A percentile compares a stretch with the other conserved stretches of the same genome.
phyloP scores from a whole-genome alignment of 108 stramenopile genomes.

The Phaeodactylum tricornutum region DNA sequence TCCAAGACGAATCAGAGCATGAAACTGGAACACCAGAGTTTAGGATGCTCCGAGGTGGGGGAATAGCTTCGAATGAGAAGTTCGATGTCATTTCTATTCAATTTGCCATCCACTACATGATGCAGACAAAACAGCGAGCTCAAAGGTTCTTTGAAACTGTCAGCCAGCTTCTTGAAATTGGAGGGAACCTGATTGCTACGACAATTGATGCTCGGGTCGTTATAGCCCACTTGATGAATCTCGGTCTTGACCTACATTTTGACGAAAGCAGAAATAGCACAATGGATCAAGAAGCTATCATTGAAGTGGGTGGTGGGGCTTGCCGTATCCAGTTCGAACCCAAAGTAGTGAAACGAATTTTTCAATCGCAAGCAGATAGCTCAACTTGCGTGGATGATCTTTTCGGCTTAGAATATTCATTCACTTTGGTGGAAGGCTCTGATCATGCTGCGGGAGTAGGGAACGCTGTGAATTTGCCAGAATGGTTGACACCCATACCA shows the following conservation, averaged over 20 bases:
- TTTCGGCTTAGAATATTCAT: slow-evolving; percentile 82
- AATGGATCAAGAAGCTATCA: slow-evolving; percentile 13
- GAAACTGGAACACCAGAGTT: slow-evolving; percentile 58
- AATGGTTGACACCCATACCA: slow-evolving; percentile 80
- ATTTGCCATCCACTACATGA: slow-evolving; percentile 99
- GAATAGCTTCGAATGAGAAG: slow-evolving; percentile 40
- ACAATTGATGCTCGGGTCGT: slow-evolving; percentile 91
- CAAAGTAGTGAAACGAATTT: slow-evolving; percentile 40
- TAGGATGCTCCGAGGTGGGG: slow-evolving; percentile 46
- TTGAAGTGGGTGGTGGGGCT: slow-evolving; percentile 53
- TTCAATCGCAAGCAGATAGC: slow-evolving; percentile 15
- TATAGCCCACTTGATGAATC: slow-evolving; percentile 59
- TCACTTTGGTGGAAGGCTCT: slow-evolving; percentile 71
- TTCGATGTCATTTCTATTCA: slow-evolving; percentile 96
- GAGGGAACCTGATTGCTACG: slow-evolving; percentile 89
- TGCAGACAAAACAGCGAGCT: slow-evolving; percentile 76
- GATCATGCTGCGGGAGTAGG: slow-evolving; percentile 74
- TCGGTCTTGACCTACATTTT: slow-evolving; percentile 61
- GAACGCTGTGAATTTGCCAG: slow-evolving; percentile 79
- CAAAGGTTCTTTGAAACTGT: slow-evolving; percentile 85
- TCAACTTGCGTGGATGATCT: slow-evolving; percentile 37
- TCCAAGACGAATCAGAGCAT: slow-evolving; percentile 42
- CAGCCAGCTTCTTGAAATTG: slow-evolving; percentile 71
- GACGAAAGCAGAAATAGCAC: slow-evolving; percentile 25
- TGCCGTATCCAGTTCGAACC: slow-evolving; percentile 65